These are phyloP conservation scores for Naganishia onofrii DNA, from an alignment of 768 basidiomycete species.

Conservation along the genomic window DNA sequence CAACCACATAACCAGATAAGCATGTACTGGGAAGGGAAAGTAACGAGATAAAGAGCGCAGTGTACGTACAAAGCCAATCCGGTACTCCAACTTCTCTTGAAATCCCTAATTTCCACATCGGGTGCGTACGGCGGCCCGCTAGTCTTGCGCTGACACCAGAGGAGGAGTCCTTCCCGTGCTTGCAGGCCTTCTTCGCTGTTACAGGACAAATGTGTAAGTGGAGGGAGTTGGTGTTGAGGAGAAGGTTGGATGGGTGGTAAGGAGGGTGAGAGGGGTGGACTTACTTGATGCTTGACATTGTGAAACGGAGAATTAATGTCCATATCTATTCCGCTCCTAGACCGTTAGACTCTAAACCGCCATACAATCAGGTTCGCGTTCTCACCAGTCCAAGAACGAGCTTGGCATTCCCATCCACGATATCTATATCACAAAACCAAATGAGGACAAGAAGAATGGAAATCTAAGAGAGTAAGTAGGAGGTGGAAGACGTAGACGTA, in stretches of 20 bases:
- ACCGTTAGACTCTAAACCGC: background rate
- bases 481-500: too few relatives aligned
- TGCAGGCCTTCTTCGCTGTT: constrained; percentile 94
- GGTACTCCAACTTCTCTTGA: constrained; percentile 87
- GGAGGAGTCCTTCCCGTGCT: constrained; percentile 90
- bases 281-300: constrained; percentile 95
- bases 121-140: constrained; percentile 63
- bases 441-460: background rate
- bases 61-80: constrained; percentile 88
- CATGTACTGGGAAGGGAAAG: too few relatives aligned
- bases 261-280: constrained; percentile 41
- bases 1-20: background rate
- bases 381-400: constrained; percentile 71
- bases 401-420: constrained; percentile 97
- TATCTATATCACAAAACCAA: constrained; percentile 60
- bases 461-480: too few relatives aligned
- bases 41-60: too few relatives aligned
- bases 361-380: background rate
- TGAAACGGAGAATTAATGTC: constrained; percentile 94
- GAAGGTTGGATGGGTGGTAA: background rate
- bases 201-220: background rate
- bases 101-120: constrained; percentile 86
- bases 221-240: too few relatives aligned
- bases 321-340: constrained; percentile 64
- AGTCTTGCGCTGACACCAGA: constrained; percentile 99